Evolutionary conservation across 2,329 filamentous ascomycete species (phyloP), one percentile per base, ranked within the genome.

Genomic region (Torrubiella hemipterigena): DNA sequence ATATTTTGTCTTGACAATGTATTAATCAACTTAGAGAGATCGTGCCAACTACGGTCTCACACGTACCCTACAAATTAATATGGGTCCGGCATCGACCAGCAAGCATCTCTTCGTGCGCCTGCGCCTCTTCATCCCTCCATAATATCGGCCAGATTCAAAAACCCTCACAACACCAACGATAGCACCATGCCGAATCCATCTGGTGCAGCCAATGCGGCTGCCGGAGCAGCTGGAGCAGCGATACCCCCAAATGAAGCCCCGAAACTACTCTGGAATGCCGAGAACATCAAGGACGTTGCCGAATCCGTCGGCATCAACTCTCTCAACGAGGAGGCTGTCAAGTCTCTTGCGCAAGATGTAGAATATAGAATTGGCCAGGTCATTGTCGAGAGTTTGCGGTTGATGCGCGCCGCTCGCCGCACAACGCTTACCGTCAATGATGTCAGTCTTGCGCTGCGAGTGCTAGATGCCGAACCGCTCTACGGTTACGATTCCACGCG

Each of bases 401-500:
- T 93, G 55, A 98, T 98, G 91, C 84, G 86, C 46, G 82, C 89
- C 47, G 76, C 79, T 15, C 82, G 83, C 54, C 77, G 91, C 39
- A 95, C 86, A 2, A 79, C 82, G 1, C 65, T 98, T 42, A 86
- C 79, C 14, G 93, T 91, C 30, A 81, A 89, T 48, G 91, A 98
- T 56, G 74, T 95, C 34, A 78, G 84, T 28, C 78, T 89, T 42
- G 91, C 91, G 4, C 63, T 98, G 41, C 77, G 77, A 39, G 76
- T 87, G 9, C 67, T 98, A 30, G 86, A 96, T 47, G 83, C 95
- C 16, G 91, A 98, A 56, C 91, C 91, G 2, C 70, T 96, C 2
- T 95, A 95, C 50, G 91, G 91, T 14, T 98, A 98, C 59, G 89
- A 96, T 51, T 87, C 86, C 20, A 91, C 84, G 25, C 69, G 89